These are phyloP conservation scores for Luzula sylvatica DNA, from an alignment of 176 grass and related monocot genomes.

Conservation along the genomic window DNA sequence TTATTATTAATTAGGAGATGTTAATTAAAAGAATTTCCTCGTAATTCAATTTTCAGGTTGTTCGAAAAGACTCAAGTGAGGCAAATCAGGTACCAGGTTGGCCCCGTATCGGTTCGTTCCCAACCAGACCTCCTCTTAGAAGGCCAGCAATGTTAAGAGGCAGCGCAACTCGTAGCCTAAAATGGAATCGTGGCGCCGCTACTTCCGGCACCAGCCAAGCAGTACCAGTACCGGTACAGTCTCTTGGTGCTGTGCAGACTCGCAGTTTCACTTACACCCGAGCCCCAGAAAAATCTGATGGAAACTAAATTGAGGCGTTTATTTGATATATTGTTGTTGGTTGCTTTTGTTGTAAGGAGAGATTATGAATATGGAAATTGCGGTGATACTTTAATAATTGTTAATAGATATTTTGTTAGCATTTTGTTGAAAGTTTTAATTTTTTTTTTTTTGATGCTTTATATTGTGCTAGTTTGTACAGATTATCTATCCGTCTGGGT, in stretches of 20 bases:
- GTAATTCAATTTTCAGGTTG: conserved; percentile 38
- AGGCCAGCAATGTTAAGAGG: conserved; percentile 45
- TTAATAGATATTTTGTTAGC: no score
- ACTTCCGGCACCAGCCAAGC: conserved; percentile 25
- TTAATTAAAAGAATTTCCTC: neutral
- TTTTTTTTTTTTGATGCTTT: no score
- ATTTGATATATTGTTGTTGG: no score
- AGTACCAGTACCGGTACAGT: conserved; percentile 15
- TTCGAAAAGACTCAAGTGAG: conserved; percentile 54
- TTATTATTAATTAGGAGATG: neutral
- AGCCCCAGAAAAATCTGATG: neutral
- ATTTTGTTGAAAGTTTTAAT: no score
- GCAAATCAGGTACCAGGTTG: conserved; percentile 33
- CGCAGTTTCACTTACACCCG: conserved; percentile 76
- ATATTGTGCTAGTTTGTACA: no score
- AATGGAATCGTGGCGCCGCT: conserved; percentile 85
- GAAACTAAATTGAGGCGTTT: no score
- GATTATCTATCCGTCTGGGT: no score
- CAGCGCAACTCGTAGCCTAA: conserved; percentile 47
- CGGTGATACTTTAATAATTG: no score
- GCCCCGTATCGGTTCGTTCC: conserved; percentile 45
- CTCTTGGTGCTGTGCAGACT: conserved; percentile 3
- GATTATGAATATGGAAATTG: no score
- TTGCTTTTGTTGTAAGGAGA: no score
- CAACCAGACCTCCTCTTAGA: conserved; percentile 45